Evolutionary conservation across 768 basidiomycete species (phyloP).

Genomic region (Tricholoma sp.): DNA sequence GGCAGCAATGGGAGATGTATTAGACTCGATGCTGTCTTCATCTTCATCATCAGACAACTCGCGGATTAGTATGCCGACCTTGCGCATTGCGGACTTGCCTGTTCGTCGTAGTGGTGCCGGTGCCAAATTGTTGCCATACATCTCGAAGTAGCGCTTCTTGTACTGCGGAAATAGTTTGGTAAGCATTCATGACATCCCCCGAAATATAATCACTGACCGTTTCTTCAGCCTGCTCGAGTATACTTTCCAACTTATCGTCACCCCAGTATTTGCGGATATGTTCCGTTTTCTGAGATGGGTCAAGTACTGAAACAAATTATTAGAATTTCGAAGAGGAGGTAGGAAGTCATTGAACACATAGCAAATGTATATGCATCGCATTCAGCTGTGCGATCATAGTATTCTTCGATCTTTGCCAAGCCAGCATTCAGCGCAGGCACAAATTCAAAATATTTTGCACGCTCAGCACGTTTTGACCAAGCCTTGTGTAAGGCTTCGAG

Average conservation of each 20-base stretch:
- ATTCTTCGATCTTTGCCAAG: neutral
- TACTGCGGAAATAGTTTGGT: neutral
- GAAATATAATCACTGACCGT: neutral
- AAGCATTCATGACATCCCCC: too few species aligned
- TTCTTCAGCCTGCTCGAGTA: neutral
- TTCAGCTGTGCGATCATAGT: neutral
- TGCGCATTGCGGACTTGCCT: too few species aligned
- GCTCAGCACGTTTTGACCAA: neutral
- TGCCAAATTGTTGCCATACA: too few species aligned
- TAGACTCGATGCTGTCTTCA: neutral
- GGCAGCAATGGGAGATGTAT: neutral
- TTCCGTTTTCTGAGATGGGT: too few species aligned
- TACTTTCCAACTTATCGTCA: neutral
- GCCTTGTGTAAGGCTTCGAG: neutral
- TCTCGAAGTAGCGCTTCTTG: neutral
- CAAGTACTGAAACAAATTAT: neutral
- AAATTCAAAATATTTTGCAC: neutral
- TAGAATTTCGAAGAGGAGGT: neutral
- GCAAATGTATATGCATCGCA: constrained; percentile 1
- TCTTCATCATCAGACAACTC: neutral
- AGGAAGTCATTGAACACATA: too few species aligned
- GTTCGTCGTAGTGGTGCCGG: too few species aligned
- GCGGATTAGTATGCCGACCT: too few species aligned
- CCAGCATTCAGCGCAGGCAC: neutral
- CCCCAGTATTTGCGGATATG: too few species aligned